phyloP scores from a whole-genome alignment of 352 stramenopile genomes.

The Pythium scleroteichum region DNA sequence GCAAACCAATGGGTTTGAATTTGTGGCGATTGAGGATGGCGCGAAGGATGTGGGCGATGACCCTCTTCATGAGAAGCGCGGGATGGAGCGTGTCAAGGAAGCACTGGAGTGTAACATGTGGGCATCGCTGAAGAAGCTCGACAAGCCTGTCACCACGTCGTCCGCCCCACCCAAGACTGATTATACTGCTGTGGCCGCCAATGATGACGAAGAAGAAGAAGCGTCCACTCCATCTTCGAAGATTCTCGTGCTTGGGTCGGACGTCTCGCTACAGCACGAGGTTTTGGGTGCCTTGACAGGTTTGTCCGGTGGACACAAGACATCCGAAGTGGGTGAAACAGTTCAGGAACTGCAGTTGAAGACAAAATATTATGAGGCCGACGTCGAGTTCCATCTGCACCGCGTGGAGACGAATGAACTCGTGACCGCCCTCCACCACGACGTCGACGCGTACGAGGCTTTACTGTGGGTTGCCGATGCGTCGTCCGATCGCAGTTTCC shows the following conservation, averaged over 20 bases:
- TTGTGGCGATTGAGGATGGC: conserved; percentile 36
- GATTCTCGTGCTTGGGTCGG: conserved; percentile 28
- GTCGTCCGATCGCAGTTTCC: conserved; percentile 23
- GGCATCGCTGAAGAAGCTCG: conserved; percentile 56
- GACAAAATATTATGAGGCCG: conserved; percentile 31
- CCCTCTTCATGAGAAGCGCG: conserved; percentile 39
- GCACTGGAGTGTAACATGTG: conserved; percentile 79
- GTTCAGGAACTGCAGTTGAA: conserved; percentile 11
- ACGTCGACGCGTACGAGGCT: conserved; percentile 31
- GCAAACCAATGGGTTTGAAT: conserved; percentile 59
- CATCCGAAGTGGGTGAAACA: not conserved
- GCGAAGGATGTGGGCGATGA: conserved; percentile 10
- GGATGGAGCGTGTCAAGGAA: conserved; percentile 67
- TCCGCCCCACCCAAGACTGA: not conserved
- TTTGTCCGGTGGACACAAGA: conserved; percentile 1
- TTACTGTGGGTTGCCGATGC: conserved; percentile 31
- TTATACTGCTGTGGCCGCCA: not conserved
- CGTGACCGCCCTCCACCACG: conserved; percentile 22
- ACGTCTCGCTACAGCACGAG: conserved; percentile 10
- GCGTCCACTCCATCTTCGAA: conserved; percentile 3
- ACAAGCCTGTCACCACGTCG: not conserved
- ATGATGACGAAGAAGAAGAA: conserved; percentile 4
- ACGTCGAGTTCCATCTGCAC: conserved; percentile 29
- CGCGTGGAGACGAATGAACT: conserved; percentile 23
- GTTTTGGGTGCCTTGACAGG: conserved; percentile 3